phyloP scores from a whole-genome alignment of 345 rosid species.

The Salix koriyanagi region DNA sequence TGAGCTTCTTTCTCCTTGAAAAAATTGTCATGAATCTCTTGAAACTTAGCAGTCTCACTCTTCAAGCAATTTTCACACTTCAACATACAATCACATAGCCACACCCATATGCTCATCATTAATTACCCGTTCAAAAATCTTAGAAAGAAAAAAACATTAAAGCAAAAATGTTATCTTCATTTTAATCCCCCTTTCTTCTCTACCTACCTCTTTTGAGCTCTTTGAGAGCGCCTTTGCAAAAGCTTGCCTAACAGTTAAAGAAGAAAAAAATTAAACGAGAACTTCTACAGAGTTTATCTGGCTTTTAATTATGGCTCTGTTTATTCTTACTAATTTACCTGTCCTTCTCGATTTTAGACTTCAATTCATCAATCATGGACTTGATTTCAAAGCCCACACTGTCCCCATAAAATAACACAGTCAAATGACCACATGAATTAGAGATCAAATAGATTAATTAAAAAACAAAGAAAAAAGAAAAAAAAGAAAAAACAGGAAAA shows the following conservation, averaged over 20 bases:
- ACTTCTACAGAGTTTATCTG: not conserved
- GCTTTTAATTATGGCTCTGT: not conserved
- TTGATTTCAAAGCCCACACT: constrained; percentile 70
- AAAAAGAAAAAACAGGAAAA: too few species aligned
- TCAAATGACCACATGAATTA: not conserved
- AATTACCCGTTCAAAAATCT: not conserved
- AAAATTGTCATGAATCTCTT: constrained; percentile 56
- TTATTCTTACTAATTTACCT: constrained; percentile 40
- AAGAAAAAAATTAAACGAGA: not conserved
- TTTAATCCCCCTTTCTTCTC: not conserved
- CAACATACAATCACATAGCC: constrained; percentile 16
- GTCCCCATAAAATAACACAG: constrained; percentile 15
- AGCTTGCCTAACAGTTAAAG: constrained; percentile 44
- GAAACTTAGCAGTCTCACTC: constrained; percentile 60
- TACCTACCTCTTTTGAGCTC: constrained; percentile 77
- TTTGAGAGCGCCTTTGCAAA: constrained; percentile 59
- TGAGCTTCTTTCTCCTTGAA: constrained; percentile 58
- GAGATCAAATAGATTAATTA: not conserved
- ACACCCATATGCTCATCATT: not conserved
- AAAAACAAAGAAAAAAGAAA: not conserved
- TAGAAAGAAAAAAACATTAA: not conserved
- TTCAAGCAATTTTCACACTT: constrained; percentile 67
- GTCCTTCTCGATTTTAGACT: constrained; percentile 67
- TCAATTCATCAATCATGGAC: constrained; percentile 66
- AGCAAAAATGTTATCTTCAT: not conserved